phyloP scores from a whole-genome alignment of 139 green algal species.

The Eudorina sp. region DNA sequence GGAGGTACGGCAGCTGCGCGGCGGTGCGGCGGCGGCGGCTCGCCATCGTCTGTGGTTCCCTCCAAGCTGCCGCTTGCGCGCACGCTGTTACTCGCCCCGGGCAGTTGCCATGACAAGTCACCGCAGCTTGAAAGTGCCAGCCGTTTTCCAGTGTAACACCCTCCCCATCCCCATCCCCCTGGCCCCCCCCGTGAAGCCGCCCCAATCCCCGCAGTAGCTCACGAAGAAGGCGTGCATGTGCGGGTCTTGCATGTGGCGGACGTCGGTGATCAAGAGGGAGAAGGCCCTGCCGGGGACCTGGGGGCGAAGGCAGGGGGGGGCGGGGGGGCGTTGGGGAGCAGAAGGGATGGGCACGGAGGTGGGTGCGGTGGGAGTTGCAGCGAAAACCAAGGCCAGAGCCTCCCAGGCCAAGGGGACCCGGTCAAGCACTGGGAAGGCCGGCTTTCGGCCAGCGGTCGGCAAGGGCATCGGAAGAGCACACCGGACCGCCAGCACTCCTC shows the following conservation, averaged over 20 bases:
- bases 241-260: not conserved
- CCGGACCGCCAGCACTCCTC: not conserved
- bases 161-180: not conserved
- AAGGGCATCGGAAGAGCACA: not conserved
- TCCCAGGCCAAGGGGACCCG: not conserved
- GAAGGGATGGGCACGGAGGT: not conserved
- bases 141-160: not conserved
- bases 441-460: no score
- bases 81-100: not conserved
- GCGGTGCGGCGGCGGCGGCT: no score
- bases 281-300: constrained; percentile 6
- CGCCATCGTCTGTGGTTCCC: not conserved
- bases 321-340: not conserved
- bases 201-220: not conserved
- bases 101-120: not conserved
- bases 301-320: not conserved
- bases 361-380: not conserved
- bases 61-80: not conserved
- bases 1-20: no score
- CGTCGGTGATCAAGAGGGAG: not conserved
- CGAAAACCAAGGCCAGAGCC: no score
- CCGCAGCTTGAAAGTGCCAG: not conserved
- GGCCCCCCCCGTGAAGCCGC: not conserved
- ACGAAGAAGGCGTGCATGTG: not conserved
- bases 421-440: not conserved